Evolutionary conservation across 2,329 filamentous ascomycete species (phyloP).

Genomic region (Trichophyton schoenleinii): DNA sequence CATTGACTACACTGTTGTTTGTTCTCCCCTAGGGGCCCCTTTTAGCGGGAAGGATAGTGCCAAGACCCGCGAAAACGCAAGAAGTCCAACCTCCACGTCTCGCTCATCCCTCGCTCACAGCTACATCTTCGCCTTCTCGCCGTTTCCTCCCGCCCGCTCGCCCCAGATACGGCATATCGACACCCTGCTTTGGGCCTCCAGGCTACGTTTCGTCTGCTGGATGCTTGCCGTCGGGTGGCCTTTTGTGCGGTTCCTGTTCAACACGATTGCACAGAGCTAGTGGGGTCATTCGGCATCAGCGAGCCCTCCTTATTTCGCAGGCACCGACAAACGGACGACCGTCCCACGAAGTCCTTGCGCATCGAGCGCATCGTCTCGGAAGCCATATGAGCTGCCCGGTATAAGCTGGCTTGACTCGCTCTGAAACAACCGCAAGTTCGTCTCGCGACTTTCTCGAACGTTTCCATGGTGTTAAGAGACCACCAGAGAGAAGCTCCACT

Average conservation of each 20-base stretch:
- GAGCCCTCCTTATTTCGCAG: background rate
- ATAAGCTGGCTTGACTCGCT: background rate
- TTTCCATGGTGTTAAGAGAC: too few species aligned
- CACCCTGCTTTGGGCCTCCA: background rate
- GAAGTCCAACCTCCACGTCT: too few species aligned
- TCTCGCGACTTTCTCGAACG: background rate
- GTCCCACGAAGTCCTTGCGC: background rate
- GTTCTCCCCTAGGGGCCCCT: too few species aligned
- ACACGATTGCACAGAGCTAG: background rate
- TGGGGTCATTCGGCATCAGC: background rate
- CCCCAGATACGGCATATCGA: background rate
- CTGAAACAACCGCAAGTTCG: background rate
- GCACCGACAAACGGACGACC: background rate
- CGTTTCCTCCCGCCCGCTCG: background rate
- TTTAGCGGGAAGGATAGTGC: too few species aligned
- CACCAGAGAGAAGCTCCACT: background rate
- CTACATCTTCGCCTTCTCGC: background rate
- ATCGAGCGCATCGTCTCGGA: background rate
- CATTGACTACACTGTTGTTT: too few species aligned
- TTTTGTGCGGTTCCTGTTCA: background rate
- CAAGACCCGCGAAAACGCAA: too few species aligned
- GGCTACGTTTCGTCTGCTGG: background rate
- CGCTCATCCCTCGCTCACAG: background rate
- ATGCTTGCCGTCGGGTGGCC: background rate
- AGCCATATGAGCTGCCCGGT: background rate